Evolutionary conservation across 352 stramenopile genomes (phyloP), one percentile per base, ranked within the genome.

Genomic region (Phytophthora constricta): DNA sequence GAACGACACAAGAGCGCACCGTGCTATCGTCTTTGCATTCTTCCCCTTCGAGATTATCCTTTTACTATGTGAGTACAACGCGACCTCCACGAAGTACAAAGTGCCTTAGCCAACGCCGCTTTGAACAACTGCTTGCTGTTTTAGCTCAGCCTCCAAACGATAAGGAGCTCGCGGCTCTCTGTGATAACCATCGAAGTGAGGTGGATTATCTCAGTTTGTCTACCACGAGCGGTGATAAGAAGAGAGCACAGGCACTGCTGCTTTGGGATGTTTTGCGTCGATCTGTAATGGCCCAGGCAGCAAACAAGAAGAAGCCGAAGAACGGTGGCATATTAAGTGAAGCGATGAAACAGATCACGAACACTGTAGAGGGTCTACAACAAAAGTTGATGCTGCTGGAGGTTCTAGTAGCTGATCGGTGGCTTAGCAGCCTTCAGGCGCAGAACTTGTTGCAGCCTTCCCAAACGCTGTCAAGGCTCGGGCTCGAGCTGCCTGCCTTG

Each of bases 51-150:
- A 65, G 72, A 17, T 58, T 88, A 1, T 62, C 76, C 11, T 94
- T 97, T 39, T 81, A 94, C 62, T 97, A 95, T 50, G 86, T 97
- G 8, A 95, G 86, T 19, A 97, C 90, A 5, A 82, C 74, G 11
- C 62, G 86, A n/a, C 82, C 83, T 11, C 83, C 81, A n/a, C 65
- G 75, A 55, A 81, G 84, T 22, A 89, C 76, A 7, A 80, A 82
- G 39, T 67, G 57, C 0, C 34, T 93, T 11, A 86, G 77, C 22
- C 43, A 74, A 17, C 68, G 80, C 11, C 66, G 85, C 8, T 93
- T 89, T 65, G 72, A 89, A 14, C 85, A 93, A 45, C 47, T 91
- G 0, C 27, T 87, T 9, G 66, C 76, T 22, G 75, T 87, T 14
- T 25, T 89, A 20, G 52, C 53, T 2, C 60, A 62, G 16, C 65